Percentiles rank a stretch among this genome's conserved stretches.
Evolutionary conservation across 2,329 filamentous ascomycete genomes (phyloP).

Genomic region (Sphaerulina vaccinii): DNA sequence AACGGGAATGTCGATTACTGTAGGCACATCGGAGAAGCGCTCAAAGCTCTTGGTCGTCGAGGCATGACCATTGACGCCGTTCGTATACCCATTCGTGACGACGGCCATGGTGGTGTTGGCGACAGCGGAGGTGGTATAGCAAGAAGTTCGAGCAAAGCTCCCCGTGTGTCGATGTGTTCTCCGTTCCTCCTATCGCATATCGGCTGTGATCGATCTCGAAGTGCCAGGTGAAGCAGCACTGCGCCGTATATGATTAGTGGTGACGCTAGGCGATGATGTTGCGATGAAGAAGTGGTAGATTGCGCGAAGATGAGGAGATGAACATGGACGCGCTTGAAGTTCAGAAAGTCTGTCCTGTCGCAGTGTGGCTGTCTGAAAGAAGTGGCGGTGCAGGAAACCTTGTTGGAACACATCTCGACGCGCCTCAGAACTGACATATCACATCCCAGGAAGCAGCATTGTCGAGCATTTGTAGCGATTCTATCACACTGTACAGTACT

Average conservation of each 20-base stretch:
- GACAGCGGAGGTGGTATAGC: neutral
- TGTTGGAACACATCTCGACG: too few species aligned
- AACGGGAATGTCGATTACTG: conserved; percentile 64
- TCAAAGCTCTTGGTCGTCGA: conserved; percentile 36
- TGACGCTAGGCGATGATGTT: neutral
- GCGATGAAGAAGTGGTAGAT: neutral
- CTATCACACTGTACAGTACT: neutral
- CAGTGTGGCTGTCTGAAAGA: too few species aligned
- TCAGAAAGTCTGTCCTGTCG: too few species aligned
- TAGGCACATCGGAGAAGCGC: conserved; percentile 63
- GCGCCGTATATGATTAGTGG: neutral
- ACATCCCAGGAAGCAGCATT: neutral
- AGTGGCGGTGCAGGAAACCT: too few species aligned
- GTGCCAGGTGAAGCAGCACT: neutral
- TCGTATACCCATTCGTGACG: conserved; percentile 51
- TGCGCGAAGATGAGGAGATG: neutral
- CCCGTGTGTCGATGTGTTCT: conserved; percentile 4
- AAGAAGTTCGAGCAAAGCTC: conserved; percentile 15
- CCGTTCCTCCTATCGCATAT: conserved; percentile 6
- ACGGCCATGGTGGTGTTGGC: conserved; percentile 49
- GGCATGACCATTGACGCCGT: conserved; percentile 52
- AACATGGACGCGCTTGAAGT: neutral
- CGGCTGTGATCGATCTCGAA: neutral
- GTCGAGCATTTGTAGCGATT: neutral
- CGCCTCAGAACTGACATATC: too few species aligned